Conservation (phyloP, 1,284 basidiomycete species). For the Ustilago lituana region DNA sequence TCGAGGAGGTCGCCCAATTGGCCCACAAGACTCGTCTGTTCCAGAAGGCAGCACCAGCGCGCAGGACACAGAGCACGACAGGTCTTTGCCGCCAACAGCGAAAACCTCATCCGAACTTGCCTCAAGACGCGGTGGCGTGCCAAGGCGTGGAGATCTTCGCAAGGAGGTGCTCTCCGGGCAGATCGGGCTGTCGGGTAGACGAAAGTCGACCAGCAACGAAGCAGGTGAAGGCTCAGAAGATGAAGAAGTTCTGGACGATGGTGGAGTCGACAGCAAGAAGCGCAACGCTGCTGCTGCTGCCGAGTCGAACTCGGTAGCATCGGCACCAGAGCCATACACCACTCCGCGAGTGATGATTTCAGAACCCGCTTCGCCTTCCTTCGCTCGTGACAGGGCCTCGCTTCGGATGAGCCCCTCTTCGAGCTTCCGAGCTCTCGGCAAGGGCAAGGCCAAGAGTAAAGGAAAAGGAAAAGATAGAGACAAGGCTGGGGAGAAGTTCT, state of each 20-base stretch:
- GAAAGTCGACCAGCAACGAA: slow-evolving; percentile 6
- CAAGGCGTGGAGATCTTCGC: slow-evolving; percentile 32
- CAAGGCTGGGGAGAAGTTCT: slow-evolving; percentile 29
- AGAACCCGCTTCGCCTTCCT: slow-evolving; percentile 22
- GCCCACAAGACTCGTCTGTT: slow-evolving; percentile 29
- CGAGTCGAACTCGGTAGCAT: slow-evolving; percentile 1
- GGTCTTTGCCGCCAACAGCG: neutral
- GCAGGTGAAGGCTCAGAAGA: slow-evolving; percentile 9
- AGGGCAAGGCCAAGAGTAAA: neutral
- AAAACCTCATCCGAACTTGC: neutral
- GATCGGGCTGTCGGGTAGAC: slow-evolving; percentile 34
- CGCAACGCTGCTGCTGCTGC: too few relatives aligned
- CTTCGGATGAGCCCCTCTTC: slow-evolving; percentile 18
- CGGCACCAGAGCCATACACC: slow-evolving; percentile 10
- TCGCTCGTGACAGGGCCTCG: slow-evolving; percentile 7
- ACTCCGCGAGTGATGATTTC: slow-evolving; percentile 43
- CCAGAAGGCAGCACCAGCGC: slow-evolving; percentile 33
- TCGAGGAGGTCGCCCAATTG: slow-evolving; percentile 16
- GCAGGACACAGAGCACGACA: slow-evolving; percentile 22
- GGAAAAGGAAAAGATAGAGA: slow-evolving; percentile 16
- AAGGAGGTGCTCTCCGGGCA: slow-evolving; percentile 45
- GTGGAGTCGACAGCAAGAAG: neutral
- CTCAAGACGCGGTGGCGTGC: slow-evolving; percentile 7
- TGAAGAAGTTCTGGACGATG: slow-evolving; percentile 13
- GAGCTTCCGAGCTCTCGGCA: slow-evolving; percentile 19